These are phyloP conservation scores for Botryococcus braunii DNA, from an alignment of 163 green algal genomes.

Conservation along the genomic window DNA sequence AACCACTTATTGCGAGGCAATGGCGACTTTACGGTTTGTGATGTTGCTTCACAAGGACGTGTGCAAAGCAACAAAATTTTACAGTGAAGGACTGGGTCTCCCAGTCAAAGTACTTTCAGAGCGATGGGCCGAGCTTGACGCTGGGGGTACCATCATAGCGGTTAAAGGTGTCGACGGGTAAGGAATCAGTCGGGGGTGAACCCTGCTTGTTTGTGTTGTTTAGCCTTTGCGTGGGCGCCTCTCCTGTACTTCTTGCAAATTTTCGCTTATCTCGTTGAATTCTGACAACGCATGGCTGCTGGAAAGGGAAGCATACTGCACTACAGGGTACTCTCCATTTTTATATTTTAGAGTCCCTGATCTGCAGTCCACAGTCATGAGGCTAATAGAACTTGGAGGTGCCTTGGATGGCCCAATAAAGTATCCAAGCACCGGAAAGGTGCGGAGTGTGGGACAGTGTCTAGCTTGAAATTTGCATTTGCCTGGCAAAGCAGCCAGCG, in stretches of 20 bases:
- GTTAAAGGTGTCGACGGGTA: slow-evolving; percentile 55
- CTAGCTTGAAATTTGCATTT: neutral
- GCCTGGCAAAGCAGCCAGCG: neutral
- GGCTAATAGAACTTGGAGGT: slow-evolving; percentile 47
- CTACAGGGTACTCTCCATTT: slow-evolving; percentile 53
- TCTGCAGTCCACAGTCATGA: slow-evolving; percentile 48
- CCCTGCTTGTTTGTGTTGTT: neutral
- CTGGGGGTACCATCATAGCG: slow-evolving; percentile 36
- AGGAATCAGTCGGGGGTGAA: too few species aligned
- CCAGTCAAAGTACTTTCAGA: slow-evolving; percentile 47
- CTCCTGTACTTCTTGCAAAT: neutral
- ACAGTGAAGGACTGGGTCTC: slow-evolving; percentile 57
- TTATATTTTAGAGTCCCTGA: slow-evolving; percentile 63
- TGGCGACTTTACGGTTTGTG: too few species aligned
- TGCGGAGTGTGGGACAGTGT: neutral
- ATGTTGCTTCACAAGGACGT: slow-evolving; percentile 68
- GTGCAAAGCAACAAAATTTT: slow-evolving; percentile 52
- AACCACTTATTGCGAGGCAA: too few species aligned
- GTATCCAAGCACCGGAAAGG: slow-evolving; percentile 49
- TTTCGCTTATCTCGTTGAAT: neutral
- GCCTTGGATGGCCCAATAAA: slow-evolving; percentile 62
- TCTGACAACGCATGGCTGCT: neutral
- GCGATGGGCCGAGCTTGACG: slow-evolving; percentile 58
- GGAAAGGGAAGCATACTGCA: slow-evolving; percentile 52
- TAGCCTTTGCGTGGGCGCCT: neutral